Evolutionary conservation across 495 filamentous ascomycete species (phyloP).

Genomic region (Penicillium dipodomyicola): DNA sequence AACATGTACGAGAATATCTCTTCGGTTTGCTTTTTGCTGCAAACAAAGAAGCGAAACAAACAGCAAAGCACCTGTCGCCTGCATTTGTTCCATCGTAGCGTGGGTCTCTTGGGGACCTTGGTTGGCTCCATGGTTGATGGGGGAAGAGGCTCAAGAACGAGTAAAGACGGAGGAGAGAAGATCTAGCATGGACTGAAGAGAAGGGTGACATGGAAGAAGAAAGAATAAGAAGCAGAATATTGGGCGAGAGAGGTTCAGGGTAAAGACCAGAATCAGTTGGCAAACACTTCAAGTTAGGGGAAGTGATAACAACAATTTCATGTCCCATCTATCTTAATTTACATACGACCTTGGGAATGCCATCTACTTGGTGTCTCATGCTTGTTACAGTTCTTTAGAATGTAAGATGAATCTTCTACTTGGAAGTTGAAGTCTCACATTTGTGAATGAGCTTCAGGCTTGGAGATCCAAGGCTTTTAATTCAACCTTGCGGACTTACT

Average conservation of each 20-base stretch:
- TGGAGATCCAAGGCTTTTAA: too few species aligned
- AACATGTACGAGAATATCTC: slow-evolving; percentile 30
- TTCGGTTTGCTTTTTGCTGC: slow-evolving; percentile 2
- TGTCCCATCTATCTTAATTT: too few species aligned
- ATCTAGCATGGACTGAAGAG: neutral
- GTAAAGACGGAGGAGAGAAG: neutral
- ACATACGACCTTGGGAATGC: too few species aligned
- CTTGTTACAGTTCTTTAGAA: too few species aligned
- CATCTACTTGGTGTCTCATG: too few species aligned
- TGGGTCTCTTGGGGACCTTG: slow-evolving; percentile 1
- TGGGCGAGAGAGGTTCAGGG: neutral
- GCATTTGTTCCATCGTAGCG: slow-evolving; percentile 21
- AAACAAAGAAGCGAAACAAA: slow-evolving; percentile 26
- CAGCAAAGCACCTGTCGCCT: slow-evolving; percentile 31
- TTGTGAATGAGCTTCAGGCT: too few species aligned
- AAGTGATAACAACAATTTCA: neutral
- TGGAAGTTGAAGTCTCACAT: too few species aligned
- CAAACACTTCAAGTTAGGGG: neutral
- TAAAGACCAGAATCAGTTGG: neutral
- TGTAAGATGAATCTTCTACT: too few species aligned
- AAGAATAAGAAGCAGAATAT: neutral
- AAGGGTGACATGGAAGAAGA: neutral
- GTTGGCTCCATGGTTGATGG: neutral
- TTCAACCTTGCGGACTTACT: too few species aligned
- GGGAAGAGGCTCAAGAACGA: too few species aligned